Evolutionary conservation across 1,284 basidiomycete species (phyloP).

Genomic region (Pseudozyma tsukubaensis): DNA sequence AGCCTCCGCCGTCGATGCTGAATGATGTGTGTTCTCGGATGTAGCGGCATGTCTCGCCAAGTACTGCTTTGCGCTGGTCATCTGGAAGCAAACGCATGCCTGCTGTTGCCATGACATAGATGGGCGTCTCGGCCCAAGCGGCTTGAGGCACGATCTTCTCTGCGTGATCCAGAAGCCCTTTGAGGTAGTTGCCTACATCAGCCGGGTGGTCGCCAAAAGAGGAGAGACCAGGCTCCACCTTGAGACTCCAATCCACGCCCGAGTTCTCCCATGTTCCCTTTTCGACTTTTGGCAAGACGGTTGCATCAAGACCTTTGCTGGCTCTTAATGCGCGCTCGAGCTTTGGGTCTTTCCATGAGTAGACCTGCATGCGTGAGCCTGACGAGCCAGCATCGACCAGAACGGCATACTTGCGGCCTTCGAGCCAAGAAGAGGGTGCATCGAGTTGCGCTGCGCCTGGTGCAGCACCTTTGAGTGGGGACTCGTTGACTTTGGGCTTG

Average conservation of each 20-base stretch:
- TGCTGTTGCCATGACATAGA: slow-evolving; percentile 95
- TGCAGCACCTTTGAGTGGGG: slow-evolving; percentile 43
- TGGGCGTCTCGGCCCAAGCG: slow-evolving; percentile 82
- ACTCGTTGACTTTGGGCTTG: slow-evolving; percentile 35
- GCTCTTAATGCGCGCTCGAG: slow-evolving; percentile 70
- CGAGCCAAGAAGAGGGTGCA: slow-evolving; percentile 41
- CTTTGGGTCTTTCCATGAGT: slow-evolving; percentile 91
- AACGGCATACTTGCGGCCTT: slow-evolving; percentile 78
- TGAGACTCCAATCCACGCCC: slow-evolving; percentile 80
- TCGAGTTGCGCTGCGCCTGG: slow-evolving; percentile 46
- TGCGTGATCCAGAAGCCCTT: slow-evolving; percentile 86
- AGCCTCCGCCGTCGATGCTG: slow-evolving; percentile 73
- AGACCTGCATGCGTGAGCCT: slow-evolving; percentile 93
- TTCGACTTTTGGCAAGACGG: slow-evolving; percentile 82
- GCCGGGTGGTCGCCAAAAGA: slow-evolving; percentile 80
- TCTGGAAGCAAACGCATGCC: slow-evolving; percentile 90
- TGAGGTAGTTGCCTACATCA: slow-evolving; percentile 80
- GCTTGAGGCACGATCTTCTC: slow-evolving; percentile 85
- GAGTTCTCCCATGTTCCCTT: slow-evolving; percentile 84
- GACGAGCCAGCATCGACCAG: slow-evolving; percentile 98
- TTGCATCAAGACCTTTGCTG: slow-evolving; percentile 54
- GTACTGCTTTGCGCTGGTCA: slow-evolving; percentile 78
- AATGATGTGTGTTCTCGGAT: slow-evolving; percentile 84
- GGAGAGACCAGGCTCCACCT: slow-evolving; percentile 96
- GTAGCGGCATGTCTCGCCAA: slow-evolving; percentile 82